Evolutionary conservation across 164 flowering plant species (phyloP).

Genomic region (Vitis rotundifolia): DNA sequence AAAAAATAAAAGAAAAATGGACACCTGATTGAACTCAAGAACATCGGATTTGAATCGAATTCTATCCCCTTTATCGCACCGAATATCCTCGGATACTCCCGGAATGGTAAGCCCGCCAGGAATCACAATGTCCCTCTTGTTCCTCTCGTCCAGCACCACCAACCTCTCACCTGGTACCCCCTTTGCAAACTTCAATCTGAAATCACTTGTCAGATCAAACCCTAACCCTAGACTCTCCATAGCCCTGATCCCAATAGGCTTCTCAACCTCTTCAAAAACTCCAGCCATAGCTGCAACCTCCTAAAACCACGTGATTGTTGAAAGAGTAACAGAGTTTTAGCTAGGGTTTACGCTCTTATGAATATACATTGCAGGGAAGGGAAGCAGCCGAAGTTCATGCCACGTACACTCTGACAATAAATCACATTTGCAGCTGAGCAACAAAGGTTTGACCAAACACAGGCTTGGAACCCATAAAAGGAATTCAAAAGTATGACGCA

Average conservation of each 20-base stretch:
- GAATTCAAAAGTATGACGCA: no score
- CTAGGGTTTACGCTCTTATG: no score
- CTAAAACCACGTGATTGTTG: background rate
- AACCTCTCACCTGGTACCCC: slow-evolving; percentile 41
- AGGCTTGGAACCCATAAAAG: no score
- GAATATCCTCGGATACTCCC: slow-evolving; percentile 58
- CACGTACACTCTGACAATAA: no score
- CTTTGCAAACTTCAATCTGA: slow-evolving; percentile 75
- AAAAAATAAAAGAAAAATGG: background rate
- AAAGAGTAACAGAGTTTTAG: no score
- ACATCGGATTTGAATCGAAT: slow-evolving; percentile 80
- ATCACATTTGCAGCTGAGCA: no score
- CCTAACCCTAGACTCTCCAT: slow-evolving; percentile 66
- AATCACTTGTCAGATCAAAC: slow-evolving; percentile 74
- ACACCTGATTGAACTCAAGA: slow-evolving; percentile 80
- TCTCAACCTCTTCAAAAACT: slow-evolving; percentile 5
- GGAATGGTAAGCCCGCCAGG: slow-evolving; percentile 47
- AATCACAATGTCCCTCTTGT: slow-evolving; percentile 53
- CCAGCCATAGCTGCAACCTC: background rate
- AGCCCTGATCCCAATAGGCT: slow-evolving; percentile 53
- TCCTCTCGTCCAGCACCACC: slow-evolving; percentile 57
- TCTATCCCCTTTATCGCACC: slow-evolving; percentile 80
- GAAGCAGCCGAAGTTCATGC: no score
- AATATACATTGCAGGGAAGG: no score
- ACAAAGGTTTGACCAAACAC: no score